These are phyloP conservation scores for Emergomyces pasteurianus DNA, from an alignment of 2,329 filamentous ascomycete genomes.

Conservation along the genomic window DNA sequence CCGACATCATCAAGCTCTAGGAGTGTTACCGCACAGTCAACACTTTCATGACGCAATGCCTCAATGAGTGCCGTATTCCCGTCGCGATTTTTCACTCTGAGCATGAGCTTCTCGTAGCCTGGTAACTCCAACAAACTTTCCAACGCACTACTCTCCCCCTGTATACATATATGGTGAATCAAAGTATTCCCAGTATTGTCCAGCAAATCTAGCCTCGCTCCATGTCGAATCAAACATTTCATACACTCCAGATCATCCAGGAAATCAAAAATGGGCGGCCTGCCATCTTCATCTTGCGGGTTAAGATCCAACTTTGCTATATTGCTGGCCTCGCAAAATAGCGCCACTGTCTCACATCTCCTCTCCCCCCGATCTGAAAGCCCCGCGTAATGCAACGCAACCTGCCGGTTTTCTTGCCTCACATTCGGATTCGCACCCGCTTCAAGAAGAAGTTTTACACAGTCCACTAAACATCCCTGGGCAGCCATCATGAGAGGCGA, in stretches of 20 bases:
- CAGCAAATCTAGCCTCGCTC: slow-evolving; percentile 8
- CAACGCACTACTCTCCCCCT: slow-evolving; percentile 4
- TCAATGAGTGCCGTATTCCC: slow-evolving; percentile 10
- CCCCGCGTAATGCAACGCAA: slow-evolving; percentile 10
- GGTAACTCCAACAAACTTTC: slow-evolving; percentile 4
- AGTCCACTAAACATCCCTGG: slow-evolving; percentile 8
- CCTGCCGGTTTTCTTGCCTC: slow-evolving; percentile 9
- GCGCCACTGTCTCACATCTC: slow-evolving; percentile 5
- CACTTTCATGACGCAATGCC: slow-evolving; percentile 8
- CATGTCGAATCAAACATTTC: slow-evolving; percentile 5
- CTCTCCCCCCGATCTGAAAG: slow-evolving; percentile 5
- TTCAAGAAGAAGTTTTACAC: slow-evolving; percentile 7
- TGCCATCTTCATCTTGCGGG: slow-evolving; percentile 9
- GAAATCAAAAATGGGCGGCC: slow-evolving; percentile 11
- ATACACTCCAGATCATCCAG: slow-evolving; percentile 10
- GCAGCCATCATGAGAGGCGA: slow-evolving; percentile 10
- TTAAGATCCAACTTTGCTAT: slow-evolving; percentile 4
- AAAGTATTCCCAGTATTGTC: slow-evolving; percentile 9
- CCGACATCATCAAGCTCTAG: slow-evolving; percentile 8
- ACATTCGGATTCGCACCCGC: slow-evolving; percentile 9
- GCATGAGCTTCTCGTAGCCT: background rate
- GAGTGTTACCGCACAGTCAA: slow-evolving; percentile 4
- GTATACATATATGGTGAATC: slow-evolving; percentile 11
- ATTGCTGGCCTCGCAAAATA: slow-evolving; percentile 4
- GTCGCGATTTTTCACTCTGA: slow-evolving; percentile 6